Evolutionary conservation across 2,329 filamentous ascomycete species (phyloP).

Genomic region (Pseudocercospora macadamiae): DNA sequence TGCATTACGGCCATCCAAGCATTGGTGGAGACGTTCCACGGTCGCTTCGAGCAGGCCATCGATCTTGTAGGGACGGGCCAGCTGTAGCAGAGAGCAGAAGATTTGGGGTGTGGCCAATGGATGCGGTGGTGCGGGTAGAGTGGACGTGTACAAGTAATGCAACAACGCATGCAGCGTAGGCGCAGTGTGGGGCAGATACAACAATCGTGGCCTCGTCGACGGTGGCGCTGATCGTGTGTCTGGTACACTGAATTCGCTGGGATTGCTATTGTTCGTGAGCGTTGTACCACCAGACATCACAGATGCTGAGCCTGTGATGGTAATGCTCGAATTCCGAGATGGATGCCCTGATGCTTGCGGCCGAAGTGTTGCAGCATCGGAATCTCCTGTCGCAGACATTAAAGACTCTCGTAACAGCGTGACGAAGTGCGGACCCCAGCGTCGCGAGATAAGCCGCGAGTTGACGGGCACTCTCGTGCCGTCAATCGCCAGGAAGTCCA

Average conservation of each 20-base stretch:
- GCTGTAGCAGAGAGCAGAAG: slow-evolving; percentile 89
- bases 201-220: slow-evolving; percentile 72
- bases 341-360: slow-evolving; percentile 57
- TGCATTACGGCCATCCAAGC: slow-evolving; percentile 90
- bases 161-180: slow-evolving; percentile 87
- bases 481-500: slow-evolving; percentile 92
- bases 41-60: slow-evolving; percentile 91
- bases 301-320: slow-evolving; percentile 72
- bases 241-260: slow-evolving; percentile 47
- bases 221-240: slow-evolving; percentile 58
- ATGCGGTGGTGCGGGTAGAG: slow-evolving; percentile 74
- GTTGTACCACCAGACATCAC: slow-evolving; percentile 44
- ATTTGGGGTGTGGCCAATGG: slow-evolving; percentile 91
- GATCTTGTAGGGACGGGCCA: slow-evolving; percentile 89
- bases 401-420: slow-evolving; percentile 82
- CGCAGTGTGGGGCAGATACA: slow-evolving; percentile 91
- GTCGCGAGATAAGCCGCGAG: slow-evolving; percentile 79
- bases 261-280: slow-evolving; percentile 50
- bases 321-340: slow-evolving; percentile 78
- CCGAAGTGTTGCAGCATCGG: slow-evolving; percentile 75
- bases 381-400: slow-evolving; percentile 64
- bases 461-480: slow-evolving; percentile 93
- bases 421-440: slow-evolving; percentile 97
- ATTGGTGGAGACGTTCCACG: slow-evolving; percentile 83
- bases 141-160: slow-evolving; percentile 91